Conservation (phyloP, 2,329 filamentous ascomycete genomes). For the Claviceps purpurea region DNA sequence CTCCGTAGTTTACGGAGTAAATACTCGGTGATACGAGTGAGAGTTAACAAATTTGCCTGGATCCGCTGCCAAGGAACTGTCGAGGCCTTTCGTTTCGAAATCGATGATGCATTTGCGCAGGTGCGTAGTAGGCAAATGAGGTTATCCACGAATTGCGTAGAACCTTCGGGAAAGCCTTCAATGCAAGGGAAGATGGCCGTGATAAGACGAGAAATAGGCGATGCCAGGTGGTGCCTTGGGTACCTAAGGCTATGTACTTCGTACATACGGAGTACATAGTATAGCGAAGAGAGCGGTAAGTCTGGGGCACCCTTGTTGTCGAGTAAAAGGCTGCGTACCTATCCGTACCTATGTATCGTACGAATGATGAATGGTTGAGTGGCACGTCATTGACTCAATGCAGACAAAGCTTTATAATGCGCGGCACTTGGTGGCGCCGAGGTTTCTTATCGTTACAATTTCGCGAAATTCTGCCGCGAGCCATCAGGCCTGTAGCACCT, state of each 20-base stretch:
- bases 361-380: not conserved
- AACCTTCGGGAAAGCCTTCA: not conserved
- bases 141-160: not conserved
- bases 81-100: not conserved
- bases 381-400: not conserved
- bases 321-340: not conserved
- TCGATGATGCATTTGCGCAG: not conserved
- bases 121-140: not conserved
- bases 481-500: not conserved
- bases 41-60: not conserved
- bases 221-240: not conserved
- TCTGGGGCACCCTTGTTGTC: not conserved
- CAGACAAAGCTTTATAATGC: not conserved
- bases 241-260: not conserved
- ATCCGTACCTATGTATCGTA: not conserved
- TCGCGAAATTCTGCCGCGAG: not conserved
- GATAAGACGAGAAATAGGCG: not conserved
- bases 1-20: too few species aligned
- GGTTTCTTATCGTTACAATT: not conserved
- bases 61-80: not conserved
- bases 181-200: not conserved
- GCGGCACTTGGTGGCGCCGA: not conserved
- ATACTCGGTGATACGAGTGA: not conserved
- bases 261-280: too few species aligned
- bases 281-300: not conserved